phyloP scores from a whole-genome alignment of 441 rosid species.

The Croton laevigatus region DNA sequence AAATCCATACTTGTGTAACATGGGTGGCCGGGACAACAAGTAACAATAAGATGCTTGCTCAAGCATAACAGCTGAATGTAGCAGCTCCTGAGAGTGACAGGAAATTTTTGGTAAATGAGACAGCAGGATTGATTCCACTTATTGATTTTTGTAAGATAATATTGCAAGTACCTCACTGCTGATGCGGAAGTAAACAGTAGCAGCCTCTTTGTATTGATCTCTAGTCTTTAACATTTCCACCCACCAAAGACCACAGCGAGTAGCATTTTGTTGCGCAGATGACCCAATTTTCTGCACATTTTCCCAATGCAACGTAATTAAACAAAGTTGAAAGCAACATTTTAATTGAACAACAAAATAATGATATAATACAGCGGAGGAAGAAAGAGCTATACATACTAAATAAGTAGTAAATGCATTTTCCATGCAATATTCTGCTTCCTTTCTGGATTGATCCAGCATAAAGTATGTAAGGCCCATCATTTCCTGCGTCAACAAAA shows the following conservation, averaged over 20 bases:
- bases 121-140: conserved; percentile 14
- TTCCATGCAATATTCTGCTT: conserved; percentile 98
- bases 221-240: conserved; percentile 90
- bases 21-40: conserved; percentile 80
- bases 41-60: conserved; percentile 99
- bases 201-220: conserved; percentile 90
- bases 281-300: conserved; percentile 73
- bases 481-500: conserved; percentile 76
- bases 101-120: conserved; percentile 28
- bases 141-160: conserved; percentile 1
- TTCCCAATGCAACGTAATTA: conserved; percentile 2
- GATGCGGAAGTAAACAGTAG: conserved; percentile 88
- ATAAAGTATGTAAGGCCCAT: conserved; percentile 91
- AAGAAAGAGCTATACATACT: conserved; percentile 51
- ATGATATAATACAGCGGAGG: conserved; percentile 7
- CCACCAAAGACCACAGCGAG: conserved; percentile 99
- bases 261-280: conserved; percentile 78
- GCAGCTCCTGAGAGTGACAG: conserved; percentile 64
- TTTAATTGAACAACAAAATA: conserved; percentile 3
- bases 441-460: conserved; percentile 97
- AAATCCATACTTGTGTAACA: conserved; percentile 97
- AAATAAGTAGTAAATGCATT: conserved; percentile 85
- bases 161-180: conserved; percentile 77
- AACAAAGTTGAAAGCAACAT: conserved; percentile 2
- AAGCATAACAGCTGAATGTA: conserved; percentile 96